These are phyloP conservation scores for Dalbergia oliveri DNA, from an alignment of 306 rosid species.

Conservation along the genomic window DNA sequence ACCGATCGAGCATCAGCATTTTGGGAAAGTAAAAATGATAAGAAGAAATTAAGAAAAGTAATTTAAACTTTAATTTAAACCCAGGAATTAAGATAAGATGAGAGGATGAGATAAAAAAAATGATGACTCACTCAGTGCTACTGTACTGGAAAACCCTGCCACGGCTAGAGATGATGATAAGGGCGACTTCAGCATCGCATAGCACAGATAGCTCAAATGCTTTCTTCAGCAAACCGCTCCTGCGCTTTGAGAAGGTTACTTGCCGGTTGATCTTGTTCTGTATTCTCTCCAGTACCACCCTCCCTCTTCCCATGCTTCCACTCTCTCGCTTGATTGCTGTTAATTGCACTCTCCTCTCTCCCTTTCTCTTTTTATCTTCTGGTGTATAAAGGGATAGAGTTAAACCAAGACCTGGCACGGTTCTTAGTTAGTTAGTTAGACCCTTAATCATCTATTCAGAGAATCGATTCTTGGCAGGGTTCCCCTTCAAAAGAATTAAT, in stretches of 20 bases:
- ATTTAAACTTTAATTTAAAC: neutral
- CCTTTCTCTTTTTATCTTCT: neutral
- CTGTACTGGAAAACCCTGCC: conserved; percentile 83
- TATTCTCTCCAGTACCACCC: conserved; percentile 82
- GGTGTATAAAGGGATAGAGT: neutral
- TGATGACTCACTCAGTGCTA: conserved; percentile 54
- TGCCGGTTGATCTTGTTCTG: conserved; percentile 88
- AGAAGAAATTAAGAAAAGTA: neutral
- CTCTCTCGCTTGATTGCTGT: neutral
- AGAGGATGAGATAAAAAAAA: neutral
- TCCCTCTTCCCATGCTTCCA: conserved; percentile 73
- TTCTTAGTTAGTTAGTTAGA: too few relatives aligned
- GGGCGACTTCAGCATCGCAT: conserved; percentile 84
- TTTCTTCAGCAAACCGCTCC: conserved; percentile 82
- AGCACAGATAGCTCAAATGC: conserved; percentile 79
- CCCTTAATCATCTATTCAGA: too few relatives aligned
- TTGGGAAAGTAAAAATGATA: neutral
- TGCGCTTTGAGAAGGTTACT: conserved; percentile 84
- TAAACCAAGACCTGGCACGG: too few relatives aligned
- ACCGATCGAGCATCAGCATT: too few relatives aligned
- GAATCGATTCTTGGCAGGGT: too few relatives aligned
- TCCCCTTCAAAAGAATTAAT: too few relatives aligned
- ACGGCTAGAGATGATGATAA: conserved; percentile 74
- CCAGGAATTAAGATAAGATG: neutral
- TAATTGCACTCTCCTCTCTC: neutral